Evolutionary conservation across 2,329 filamentous ascomycete species (phyloP).

Genomic region (Xylaria polymorpha): DNA sequence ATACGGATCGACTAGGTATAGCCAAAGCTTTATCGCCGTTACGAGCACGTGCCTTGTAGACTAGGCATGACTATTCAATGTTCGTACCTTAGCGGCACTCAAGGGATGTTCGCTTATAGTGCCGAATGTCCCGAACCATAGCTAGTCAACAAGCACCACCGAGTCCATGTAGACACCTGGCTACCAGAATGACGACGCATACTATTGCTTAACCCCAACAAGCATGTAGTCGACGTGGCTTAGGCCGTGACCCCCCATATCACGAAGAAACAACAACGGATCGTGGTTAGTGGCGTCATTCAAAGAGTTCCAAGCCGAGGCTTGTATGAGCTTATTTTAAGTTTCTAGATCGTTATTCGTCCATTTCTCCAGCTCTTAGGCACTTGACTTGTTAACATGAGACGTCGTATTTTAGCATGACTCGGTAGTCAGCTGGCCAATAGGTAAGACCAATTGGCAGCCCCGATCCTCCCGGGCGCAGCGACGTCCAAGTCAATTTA

Average conservation of each 20-base stretch:
- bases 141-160: slow-evolving; percentile 2
- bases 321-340: slow-evolving; percentile 15
- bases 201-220: neutral
- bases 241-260: neutral
- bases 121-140: slow-evolving; percentile 5
- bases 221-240: slow-evolving; percentile 17
- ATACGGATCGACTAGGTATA: neutral
- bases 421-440: slow-evolving; percentile 32
- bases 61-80: neutral
- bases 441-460: slow-evolving; percentile 21
- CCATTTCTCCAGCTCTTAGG: slow-evolving; percentile 5
- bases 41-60: neutral
- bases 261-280: neutral
- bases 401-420: slow-evolving; percentile 23
- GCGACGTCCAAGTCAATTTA: slow-evolving; percentile 12
- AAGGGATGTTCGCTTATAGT: neutral
- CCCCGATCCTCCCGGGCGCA: slow-evolving; percentile 30
- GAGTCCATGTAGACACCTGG: neutral
- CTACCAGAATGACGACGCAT: neutral
- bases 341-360: slow-evolving; percentile 10
- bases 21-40: neutral
- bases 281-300: slow-evolving; percentile 16
- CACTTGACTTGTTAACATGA: slow-evolving; percentile 3
- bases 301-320: slow-evolving; percentile 11
- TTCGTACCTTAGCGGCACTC: neutral